phyloP scores from a whole-genome alignment of 2,329 filamentous ascomycete genomes.

The Pseudogymnoascus sp. region DNA sequence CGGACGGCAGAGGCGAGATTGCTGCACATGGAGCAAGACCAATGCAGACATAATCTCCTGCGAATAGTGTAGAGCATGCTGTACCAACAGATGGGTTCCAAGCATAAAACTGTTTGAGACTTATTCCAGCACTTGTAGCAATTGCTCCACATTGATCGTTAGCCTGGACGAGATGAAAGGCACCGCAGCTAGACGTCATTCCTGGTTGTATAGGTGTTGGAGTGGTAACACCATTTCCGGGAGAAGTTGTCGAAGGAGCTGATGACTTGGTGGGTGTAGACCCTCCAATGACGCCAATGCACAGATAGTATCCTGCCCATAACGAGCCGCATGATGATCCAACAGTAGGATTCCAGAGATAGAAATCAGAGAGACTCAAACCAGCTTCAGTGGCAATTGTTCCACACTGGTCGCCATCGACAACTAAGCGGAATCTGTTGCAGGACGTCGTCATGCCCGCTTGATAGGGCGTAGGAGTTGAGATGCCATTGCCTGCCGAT shows the following conservation, averaged over 20 bases:
- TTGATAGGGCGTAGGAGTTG: background rate
- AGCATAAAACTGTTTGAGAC: background rate
- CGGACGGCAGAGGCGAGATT: background rate
- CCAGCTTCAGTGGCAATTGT: background rate
- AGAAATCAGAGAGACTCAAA: background rate
- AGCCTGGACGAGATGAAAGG: background rate
- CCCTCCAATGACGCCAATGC: background rate
- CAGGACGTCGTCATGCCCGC: background rate
- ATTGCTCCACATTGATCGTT: constrained; percentile 2
- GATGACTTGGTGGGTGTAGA: background rate
- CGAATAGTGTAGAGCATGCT: background rate
- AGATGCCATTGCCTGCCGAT: background rate
- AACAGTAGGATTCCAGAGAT: constrained; percentile 1
- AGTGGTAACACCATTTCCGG: background rate
- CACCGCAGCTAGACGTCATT: background rate
- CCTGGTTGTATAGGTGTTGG: constrained; percentile 17
- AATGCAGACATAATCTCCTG: background rate
- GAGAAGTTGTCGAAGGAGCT: background rate
- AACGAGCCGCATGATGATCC: background rate
- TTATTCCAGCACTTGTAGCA: background rate
- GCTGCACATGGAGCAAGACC: background rate
- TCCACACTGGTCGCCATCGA: background rate
- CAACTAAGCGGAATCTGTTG: background rate
- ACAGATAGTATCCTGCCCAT: background rate
- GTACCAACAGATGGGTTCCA: constrained; percentile 4